Percentiles rank a stretch among this genome's conserved stretches.
Conservation (phyloP, 495 filamentous ascomycete genomes). For the Stereocaulon alpinum region DNA sequence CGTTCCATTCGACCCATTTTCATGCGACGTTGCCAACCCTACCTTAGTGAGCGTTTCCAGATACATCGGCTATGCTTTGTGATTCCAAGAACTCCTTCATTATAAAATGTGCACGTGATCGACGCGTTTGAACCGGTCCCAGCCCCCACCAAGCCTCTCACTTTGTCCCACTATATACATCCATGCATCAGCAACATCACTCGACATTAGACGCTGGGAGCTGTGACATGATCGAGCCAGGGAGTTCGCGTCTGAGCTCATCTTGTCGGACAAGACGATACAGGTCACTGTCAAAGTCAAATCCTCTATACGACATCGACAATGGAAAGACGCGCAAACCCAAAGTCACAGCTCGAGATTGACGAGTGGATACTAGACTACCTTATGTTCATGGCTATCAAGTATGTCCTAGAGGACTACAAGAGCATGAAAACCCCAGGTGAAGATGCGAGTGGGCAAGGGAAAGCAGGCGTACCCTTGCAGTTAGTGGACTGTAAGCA, state of each 20-base stretch:
- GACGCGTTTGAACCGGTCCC: no score
- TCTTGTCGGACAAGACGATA: background rate
- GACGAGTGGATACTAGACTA: constrained; percentile 48
- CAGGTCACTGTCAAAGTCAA: background rate
- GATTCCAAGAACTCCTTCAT: no score
- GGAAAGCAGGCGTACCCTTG: constrained; percentile 12
- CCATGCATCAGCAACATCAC: background rate
- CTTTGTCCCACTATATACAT: background rate
- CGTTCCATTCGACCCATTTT: no score
- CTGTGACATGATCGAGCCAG: background rate
- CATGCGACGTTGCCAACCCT: no score
- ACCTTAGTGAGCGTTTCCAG: no score
- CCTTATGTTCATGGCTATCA: constrained; percentile 35
- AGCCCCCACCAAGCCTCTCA: no score
- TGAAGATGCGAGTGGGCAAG: background rate
- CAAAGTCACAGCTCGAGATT: constrained; percentile 28
- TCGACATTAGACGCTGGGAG: background rate
- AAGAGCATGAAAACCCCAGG: background rate
- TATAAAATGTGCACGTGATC: no score
- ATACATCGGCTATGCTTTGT: no score
- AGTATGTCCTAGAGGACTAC: constrained; percentile 23
- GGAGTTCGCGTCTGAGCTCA: background rate
- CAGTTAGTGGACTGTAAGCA: constrained; percentile 22
- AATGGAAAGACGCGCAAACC: constrained; percentile 18
- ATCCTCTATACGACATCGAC: background rate